Base-by-base conservation (phyloP, 208 protist genomes). In the Acanthamoeba sp. region DNA sequence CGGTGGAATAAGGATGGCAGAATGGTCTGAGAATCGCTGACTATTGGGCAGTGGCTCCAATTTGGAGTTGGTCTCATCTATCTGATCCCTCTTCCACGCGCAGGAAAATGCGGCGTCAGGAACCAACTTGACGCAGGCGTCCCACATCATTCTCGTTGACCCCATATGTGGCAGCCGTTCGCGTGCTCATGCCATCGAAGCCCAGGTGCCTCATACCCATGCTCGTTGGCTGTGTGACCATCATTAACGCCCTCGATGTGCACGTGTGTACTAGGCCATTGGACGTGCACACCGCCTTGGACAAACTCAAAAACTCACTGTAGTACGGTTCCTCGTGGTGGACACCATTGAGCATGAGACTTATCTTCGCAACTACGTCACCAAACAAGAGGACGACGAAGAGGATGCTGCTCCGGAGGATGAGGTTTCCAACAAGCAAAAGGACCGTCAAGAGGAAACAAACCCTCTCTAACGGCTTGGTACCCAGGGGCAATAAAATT, bases 101-200 rank as follows among this genome's bases (percentile, higher is more conserved):
- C 52, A 91, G 85, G 85, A 91, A 91, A 96, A 95, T 27, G 89
- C 95, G 16, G 95, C 95, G 29, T 96, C 95, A 48, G 95, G 95
- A 10, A 85, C 93, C 18, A 96, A 96, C 34, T 32, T 96, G 16
- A 95, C 69, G 71, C 50, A 95, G 36, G 95, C 95, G 22, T 95
- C 89, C 20, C 93, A 96, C 80, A 90, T 96, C 64, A 62, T 96
- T 24, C 82, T 96, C 9, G 64, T 96, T 2, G 94, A 95, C 22
- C 95, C 95, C 20, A 57, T 95, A 20, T 45, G 42, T 34, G 95
- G 95, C 29, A 88, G 45, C 76, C 57, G 66, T 10, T 62, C 40
- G n/a, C 48, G 94, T 12, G 95, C 91, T 20, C 76, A 69, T 36
- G 91, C 92, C 45, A 84, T 91, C 45, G 94, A 95, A 27, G 38